phyloP scores from a whole-genome alignment of 2,329 filamentous ascomycete species.

The Didymella pinodella region DNA sequence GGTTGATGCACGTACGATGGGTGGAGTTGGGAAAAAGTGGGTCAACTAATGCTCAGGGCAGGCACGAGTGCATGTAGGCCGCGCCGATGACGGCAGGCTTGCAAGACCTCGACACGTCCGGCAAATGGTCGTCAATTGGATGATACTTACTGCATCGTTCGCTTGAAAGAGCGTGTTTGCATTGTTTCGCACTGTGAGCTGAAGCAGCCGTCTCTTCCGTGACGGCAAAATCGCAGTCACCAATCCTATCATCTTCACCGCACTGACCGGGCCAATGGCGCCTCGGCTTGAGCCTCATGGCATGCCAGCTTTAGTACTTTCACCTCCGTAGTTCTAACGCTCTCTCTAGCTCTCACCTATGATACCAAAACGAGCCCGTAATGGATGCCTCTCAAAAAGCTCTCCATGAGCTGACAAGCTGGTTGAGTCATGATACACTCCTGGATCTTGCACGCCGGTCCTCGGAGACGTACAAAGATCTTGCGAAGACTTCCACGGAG shows the following conservation, averaged over 20 bases:
- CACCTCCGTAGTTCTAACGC: neutral
- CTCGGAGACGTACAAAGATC: slow-evolving; percentile 45
- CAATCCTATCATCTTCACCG: slow-evolving; percentile 12
- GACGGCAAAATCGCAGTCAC: neutral
- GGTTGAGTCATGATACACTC: slow-evolving; percentile 42
- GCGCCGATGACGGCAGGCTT: slow-evolving; percentile 11
- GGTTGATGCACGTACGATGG: slow-evolving; percentile 9
- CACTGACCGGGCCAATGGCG: slow-evolving; percentile 17
- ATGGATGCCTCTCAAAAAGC: slow-evolving; percentile 32
- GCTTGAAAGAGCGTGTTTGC: neutral
- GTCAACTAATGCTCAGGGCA: neutral
- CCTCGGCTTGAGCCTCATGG: slow-evolving; percentile 20
- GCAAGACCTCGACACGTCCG: slow-evolving; percentile 5
- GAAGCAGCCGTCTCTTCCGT: neutral
- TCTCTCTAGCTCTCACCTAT: slow-evolving; percentile 5
- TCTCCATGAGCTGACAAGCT: slow-evolving; percentile 45
- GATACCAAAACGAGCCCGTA: slow-evolving; percentile 12
- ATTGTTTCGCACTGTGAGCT: neutral
- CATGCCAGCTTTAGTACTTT: slow-evolving; percentile 14
- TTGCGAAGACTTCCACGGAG: slow-evolving; percentile 48
- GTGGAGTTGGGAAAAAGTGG: slow-evolving; percentile 15
- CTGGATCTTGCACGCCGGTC: slow-evolving; percentile 47
- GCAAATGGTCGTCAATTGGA: neutral
- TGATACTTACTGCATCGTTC: neutral
- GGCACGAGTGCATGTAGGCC: neutral